Base-by-base conservation (phyloP, 2,329 filamentous ascomycete genomes). In the Fusarium heterosporum region DNA sequence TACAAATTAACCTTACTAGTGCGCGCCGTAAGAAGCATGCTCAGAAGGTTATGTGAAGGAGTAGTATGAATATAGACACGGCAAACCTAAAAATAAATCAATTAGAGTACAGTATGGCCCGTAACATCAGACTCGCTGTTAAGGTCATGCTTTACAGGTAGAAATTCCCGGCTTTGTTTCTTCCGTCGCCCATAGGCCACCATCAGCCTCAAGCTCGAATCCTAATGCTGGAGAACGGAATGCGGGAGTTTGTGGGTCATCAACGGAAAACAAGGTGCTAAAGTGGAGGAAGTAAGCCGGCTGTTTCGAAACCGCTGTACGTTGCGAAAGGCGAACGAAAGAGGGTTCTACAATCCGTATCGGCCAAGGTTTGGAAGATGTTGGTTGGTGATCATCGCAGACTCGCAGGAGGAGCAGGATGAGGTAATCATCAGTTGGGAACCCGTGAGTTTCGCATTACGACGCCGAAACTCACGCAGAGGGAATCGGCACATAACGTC, bases 231-330 rank as follows among this genome's bases (percentile, higher is more conserved):
- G 63, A 66, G 55, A 61, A 68, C 58, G 65, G 32, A 9, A 22
- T 32, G 55, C 48, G 48, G 57, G 48, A 66, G 65, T 55, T 51
- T 68, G 65, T 68, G 65, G 65, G 51, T 61, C 65, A 53, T 39
- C 42, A 26, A 41, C 41, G 45, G 61, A 62, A 58, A 61, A 34
- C 38, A 61, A 56, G 40, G 51, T 55, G 17, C 32, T 14, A 66
- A 61, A 64, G 69, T 68, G 69, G 69, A 72, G 64, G 59, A 16
- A 53, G 50, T 55, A 59, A 62, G 59, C 63, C 57, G 50, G 61
- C 54, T 57, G 70, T 71, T 72, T 72, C 70, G 70, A 72, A 72
- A 72, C 68, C 62, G 40, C 70, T 68, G 68, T 70, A 54, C 68
- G 68, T 70, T 57, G 60, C 54, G 52, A 51, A 50, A 61, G 61